Base-by-base conservation (phyloP, 352 stramenopile genomes). In the Globisporangium echinulatum region DNA sequence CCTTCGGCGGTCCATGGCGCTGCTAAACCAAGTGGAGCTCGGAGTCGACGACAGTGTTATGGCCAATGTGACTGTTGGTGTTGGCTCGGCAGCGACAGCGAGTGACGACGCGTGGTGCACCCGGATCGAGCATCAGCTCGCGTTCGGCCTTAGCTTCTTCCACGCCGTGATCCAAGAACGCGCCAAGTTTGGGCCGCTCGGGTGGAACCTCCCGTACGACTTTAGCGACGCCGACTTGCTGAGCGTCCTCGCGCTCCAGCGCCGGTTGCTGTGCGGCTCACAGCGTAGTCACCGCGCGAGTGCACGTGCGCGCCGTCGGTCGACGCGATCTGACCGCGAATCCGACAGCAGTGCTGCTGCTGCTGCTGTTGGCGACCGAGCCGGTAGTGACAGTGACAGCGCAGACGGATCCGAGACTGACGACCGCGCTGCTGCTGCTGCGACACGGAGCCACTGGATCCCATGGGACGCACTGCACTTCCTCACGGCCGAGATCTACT, bases 391-490 rank as follows among this genome's bases (percentile, higher is more conserved):
- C 38, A 40, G 19, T 48, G 7, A 36, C 49, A 36, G 52, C 56
- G 36, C 53, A 40, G 47, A 46, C 8, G 53, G 39, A 9, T 38
- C 50, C 5, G 61, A 68, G 1, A 44, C 52, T 37, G 56, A 47
- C 2, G 51, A 58, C 10, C 25, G 25, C 25, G 25, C 3, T 33
- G 25, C 25, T 33, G 25, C 25, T 33, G 25, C 25, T 33, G 25
- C 25, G 25, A 33, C 25, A 33, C 25, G 25, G 25, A 59, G 52
- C 5, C 47, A 38, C 19, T 52, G 48, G 7, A 57, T 94, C n/a
- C 85, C 85, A 4, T 94, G 82, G 79, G 79, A 92, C 56, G 85
- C 83, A 2, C 54, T 94, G 10, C 70, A 89, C 51, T 92, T 88
- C 50, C 62, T 92, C n/a, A 82, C 79, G 0, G 82, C 79, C 0